Conservation (phyloP, 78 protist species). For the Mastigamoeba balamuthi region DNA sequence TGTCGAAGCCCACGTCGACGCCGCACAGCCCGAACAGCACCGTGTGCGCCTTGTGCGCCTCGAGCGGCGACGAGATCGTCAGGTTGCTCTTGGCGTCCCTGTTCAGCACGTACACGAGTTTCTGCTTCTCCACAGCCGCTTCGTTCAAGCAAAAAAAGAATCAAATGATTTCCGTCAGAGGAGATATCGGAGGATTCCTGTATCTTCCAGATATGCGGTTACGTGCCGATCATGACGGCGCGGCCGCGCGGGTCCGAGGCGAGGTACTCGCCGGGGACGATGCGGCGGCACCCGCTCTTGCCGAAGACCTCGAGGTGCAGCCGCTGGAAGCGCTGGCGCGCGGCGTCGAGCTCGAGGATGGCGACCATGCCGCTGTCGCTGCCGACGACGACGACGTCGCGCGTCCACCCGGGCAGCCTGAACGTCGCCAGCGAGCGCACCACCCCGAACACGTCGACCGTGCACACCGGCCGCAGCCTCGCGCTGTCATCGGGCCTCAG, state of each 20-base stretch:
- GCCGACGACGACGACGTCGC: slow-evolving; percentile 89
- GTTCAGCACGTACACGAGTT: slow-evolving; percentile 89
- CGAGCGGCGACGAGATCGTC: slow-evolving; percentile 90
- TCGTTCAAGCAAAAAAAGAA: background rate
- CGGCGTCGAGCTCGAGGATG: slow-evolving; percentile 71
- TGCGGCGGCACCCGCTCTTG: slow-evolving; percentile 87
- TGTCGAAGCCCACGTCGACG: slow-evolving; percentile 94
- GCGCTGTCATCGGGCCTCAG: slow-evolving; percentile 66
- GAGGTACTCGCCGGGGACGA: slow-evolving; percentile 93
- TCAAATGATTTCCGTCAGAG: background rate
- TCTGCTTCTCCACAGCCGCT: slow-evolving; percentile 92
- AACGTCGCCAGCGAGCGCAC: slow-evolving; percentile 76
- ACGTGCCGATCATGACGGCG: slow-evolving; percentile 90
- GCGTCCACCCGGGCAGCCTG: slow-evolving; percentile 62
- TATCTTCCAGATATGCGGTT: background rate
- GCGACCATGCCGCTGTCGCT: slow-evolving; percentile 82
- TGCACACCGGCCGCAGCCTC: slow-evolving; percentile 39
- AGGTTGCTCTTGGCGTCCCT: slow-evolving; percentile 71
- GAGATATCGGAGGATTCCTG: background rate
- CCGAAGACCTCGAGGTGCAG: slow-evolving; percentile 92
- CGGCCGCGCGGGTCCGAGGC: slow-evolving; percentile 95
- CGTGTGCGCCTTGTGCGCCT: slow-evolving; percentile 85
- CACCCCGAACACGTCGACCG: slow-evolving; percentile 75
- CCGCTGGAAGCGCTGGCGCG: slow-evolving; percentile 29
- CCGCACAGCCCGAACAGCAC: slow-evolving; percentile 65